Evolutionary conservation across 805 yeast species (phyloP).

Genomic region (Starmerella floricola): DNA sequence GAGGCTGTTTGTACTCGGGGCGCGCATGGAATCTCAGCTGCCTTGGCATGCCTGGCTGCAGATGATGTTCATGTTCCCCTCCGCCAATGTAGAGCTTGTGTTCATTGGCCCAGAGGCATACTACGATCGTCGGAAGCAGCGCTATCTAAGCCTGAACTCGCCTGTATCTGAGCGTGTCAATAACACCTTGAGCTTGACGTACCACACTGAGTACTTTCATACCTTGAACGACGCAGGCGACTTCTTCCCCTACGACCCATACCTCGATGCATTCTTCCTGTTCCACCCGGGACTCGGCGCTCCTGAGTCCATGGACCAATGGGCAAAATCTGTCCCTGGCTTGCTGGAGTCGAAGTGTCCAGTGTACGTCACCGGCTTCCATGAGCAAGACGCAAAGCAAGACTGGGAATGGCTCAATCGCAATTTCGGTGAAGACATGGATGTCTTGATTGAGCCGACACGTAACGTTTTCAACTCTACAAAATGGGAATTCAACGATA

Average conservation of each 20-base stretch:
- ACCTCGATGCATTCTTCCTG: conserved; percentile 78
- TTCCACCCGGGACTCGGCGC: conserved; percentile 94
- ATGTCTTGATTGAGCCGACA: conserved; percentile 62
- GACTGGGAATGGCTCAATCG: conserved; percentile 62
- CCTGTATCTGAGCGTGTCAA: conserved; percentile 56
- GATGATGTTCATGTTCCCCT: conserved; percentile 72
- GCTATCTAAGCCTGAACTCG: conserved; percentile 43
- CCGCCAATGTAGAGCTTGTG: conserved; percentile 69
- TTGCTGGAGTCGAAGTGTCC: conserved; percentile 89
- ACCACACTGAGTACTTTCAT: conserved; percentile 86
- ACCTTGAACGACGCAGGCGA: conserved; percentile 84
- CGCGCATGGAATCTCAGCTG: conserved; percentile 83
- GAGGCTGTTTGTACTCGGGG: conserved; percentile 79
- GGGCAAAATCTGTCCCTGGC: conserved; percentile 79
- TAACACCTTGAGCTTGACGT: conserved; percentile 56
- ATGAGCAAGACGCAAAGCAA: conserved; percentile 52
- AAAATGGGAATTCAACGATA: conserved; percentile 88
- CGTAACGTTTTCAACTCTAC: conserved; percentile 71
- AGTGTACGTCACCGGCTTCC: conserved; percentile 80
- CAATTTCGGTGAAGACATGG: conserved; percentile 60
- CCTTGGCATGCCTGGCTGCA: conserved; percentile 97
- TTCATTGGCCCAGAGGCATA: conserved; percentile 89
- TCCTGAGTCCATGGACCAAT: conserved; percentile 61
- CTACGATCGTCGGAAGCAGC: conserved; percentile 57
- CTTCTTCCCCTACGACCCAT: conserved; percentile 96